These are phyloP conservation scores for Ceratopteris richardii DNA, from an alignment of 75 land plant species.

Conservation along the genomic window DNA sequence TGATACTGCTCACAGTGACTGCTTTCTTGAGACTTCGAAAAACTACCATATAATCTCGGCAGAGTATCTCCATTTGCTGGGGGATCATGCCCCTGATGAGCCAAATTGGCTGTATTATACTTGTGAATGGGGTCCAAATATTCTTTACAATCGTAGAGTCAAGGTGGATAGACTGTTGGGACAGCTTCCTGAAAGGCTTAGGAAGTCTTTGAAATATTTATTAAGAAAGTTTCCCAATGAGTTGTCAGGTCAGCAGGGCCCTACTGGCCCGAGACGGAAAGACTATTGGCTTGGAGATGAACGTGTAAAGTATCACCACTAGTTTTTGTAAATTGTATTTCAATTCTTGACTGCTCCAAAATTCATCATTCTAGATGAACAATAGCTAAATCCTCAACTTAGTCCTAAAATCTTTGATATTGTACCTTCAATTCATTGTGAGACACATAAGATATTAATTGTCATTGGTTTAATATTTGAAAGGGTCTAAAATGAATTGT, in stretches of 20 bases:
- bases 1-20: constrained; percentile 41
- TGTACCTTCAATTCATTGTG: too few species aligned
- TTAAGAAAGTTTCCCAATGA: constrained; percentile 48
- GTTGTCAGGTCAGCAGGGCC: constrained; percentile 64
- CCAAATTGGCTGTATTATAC: constrained; percentile 67
- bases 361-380: too few species aligned
- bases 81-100: constrained; percentile 26
- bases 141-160: constrained; percentile 28
- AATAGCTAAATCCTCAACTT: too few species aligned
- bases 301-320: too few species aligned
- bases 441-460: too few species aligned
- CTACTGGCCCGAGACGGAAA: constrained; percentile 74
- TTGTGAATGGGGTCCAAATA: constrained; percentile 76
- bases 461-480: too few species aligned
- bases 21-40: constrained; percentile 32
- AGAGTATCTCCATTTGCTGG: constrained; percentile 34
- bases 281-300: constrained; percentile 62
- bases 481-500: too few species aligned
- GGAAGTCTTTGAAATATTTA: constrained; percentile 24
- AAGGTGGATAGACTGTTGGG: constrained; percentile 32
- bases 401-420: too few species aligned
- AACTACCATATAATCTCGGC: constrained; percentile 44
- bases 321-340: too few species aligned
- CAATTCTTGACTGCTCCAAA: too few species aligned
- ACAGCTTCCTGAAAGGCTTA: constrained; percentile 38